Evolutionary conservation across 441 rosid species (phyloP), one percentile per base, ranked within the genome.

Genomic region (Adansonia gregorii): DNA sequence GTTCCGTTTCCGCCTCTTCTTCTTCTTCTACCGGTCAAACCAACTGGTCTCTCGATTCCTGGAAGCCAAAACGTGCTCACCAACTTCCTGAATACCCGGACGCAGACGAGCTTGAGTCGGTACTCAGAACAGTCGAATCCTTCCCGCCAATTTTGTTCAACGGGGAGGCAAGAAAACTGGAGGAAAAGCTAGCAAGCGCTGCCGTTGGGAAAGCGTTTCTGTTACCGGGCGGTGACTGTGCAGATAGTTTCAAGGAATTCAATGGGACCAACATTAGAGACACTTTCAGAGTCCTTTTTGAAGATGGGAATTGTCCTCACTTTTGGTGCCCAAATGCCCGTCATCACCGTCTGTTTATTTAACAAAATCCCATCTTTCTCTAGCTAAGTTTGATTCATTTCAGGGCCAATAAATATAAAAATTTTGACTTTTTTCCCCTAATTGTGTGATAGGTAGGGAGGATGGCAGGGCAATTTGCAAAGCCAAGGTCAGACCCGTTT

Each of bases 121-220:
- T 90, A 20, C 84, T 92, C 1, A 67, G 77, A 20, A 86, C 90
- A 20, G 85, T 92, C 19, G 85, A 46, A 8, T 81, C 82, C 14
- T 92, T 90, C 82, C 97, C 94, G 54, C 97, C 97, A 70, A 87
- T 92, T 78, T 94, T 92, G 55, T 92, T 90, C 80, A 92, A 93
- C 6, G 97, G 94, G 15, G 97, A 92, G 83, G 97, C 97, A 9
- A 82, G 97, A 41, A 80, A 79, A 78, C 87, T 92, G 1, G 93
- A 92, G 82, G 92, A 89, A 27, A 82, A 83, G 8, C 81, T 90
- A 7, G 94, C 89, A 0, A 81, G 78, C 52, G 91, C 91, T 0
- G 89, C 91, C 51, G 79, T 83, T 1, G 88, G 91, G 54, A 81
- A 82, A 12, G 91, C 89, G 20, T 86, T 88, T 67, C 72, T 88